Percentiles rank a stretch among this genome's conserved stretches.
Conservation (phyloP, 176 grass and related monocot species). For the Raddia distichophylla region DNA sequence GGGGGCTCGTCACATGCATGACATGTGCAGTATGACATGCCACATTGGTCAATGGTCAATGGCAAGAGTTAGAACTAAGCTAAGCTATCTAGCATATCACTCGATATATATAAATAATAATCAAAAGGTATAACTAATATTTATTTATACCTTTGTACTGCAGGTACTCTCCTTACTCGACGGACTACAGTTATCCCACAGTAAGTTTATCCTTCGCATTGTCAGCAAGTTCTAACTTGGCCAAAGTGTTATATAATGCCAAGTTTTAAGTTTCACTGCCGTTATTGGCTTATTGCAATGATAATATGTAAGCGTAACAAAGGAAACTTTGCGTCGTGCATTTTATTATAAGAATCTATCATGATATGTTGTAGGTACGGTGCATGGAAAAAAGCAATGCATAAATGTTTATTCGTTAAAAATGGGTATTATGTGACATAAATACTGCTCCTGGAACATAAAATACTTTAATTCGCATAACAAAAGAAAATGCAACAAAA, state of each 20-base stretch:
- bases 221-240: background rate
- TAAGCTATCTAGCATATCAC: background rate
- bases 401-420: constrained; percentile 8
- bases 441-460: background rate
- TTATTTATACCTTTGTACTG: constrained; percentile 32
- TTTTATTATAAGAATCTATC: background rate
- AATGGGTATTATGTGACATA: background rate
- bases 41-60: constrained; percentile 65
- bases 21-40: constrained; percentile 76
- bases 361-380: constrained; percentile 6
- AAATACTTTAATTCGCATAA: constrained; percentile 3
- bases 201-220: constrained; percentile 50
- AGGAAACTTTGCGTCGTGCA: constrained; percentile 16
- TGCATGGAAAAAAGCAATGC: background rate
- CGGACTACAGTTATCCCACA: constrained; percentile 71
- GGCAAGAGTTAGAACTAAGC: constrained; percentile 11
- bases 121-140: constrained; percentile 30
- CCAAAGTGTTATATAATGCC: background rate
- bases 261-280: background rate
- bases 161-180: constrained; percentile 88
- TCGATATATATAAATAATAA: background rate
- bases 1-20: constrained; percentile 60
- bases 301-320: background rate
- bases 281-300: background rate
- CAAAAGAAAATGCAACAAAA: constrained; percentile 20